Base-by-base conservation (phyloP, 1,284 basidiomycete genomes). In the Testicularia cyperi region DNA sequence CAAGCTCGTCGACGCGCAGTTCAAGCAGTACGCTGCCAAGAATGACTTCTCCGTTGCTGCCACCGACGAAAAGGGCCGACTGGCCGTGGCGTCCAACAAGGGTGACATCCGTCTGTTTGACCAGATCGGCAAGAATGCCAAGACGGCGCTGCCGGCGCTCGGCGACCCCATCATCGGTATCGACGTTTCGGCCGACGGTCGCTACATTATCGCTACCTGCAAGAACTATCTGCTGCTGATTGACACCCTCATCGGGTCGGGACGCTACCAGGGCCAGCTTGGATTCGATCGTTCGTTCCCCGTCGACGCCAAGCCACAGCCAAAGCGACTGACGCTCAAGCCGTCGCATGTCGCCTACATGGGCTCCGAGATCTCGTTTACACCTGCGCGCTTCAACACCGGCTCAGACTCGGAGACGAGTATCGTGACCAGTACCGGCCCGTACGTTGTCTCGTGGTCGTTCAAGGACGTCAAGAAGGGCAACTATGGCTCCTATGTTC, bases 251-350 rank as follows among this genome's bases (percentile, higher is more conserved):
- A 97, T 97, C 68, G 90, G 90, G 19, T 88, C 90, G 67, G 92
- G 92, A 5, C 83, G 86, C 43, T 92, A 91, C 74, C 83, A 86
- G 31, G 94, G 92, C 13, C 83, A 83, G 35, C 80, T 92, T 31
- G 94, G 92, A 32, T 97, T 97, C 73, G 92, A 97, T 75, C 83
- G 92, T 44, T 87, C 87, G 74, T 98, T 99, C 85, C 95, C 95
- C 6, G 91, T 90, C 15, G 85, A 85, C 41, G 83, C 91, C 46
- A 97, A 96, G 79, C 95, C 95, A 1, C 85, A 90, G 42, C 94
- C 94, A 6, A 84, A 86, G 63, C 83, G 92, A 29, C 81, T 99
- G 53, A 90, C 92, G 75, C 82, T 98, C 53, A 87, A 87, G 54
- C 85, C 86, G 1, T 90, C 97, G 75, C 95, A 99, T 78, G 86